These are phyloP conservation scores for Aspergillus wentii DNA, from an alignment of 495 filamentous ascomycete species.

Conservation along the genomic window DNA sequence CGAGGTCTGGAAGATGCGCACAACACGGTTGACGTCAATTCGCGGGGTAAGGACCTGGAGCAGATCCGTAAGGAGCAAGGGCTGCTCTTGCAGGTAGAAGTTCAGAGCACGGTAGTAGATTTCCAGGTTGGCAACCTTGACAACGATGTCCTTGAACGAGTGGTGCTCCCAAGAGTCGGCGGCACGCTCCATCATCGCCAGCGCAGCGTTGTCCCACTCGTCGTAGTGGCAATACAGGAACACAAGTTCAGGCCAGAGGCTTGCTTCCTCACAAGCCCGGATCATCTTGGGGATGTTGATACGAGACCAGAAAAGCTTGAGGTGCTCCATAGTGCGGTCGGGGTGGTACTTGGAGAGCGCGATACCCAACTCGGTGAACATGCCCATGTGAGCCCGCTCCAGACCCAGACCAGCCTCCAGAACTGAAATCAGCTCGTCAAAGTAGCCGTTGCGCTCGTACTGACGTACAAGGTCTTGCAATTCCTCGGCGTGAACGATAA, in stretches of 20 bases:
- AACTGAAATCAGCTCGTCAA: conserved; percentile 92
- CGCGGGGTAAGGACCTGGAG: conserved; percentile 86
- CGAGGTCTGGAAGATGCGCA: conserved; percentile 96
- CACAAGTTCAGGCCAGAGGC: conserved; percentile 95
- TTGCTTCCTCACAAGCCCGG: conserved; percentile 88
- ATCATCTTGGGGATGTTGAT: conserved; percentile 99
- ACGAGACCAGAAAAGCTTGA: conserved; percentile 97
- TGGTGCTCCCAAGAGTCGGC: conserved; percentile 99
- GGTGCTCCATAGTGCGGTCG: conserved; percentile 95
- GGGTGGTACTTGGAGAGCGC: conserved; percentile 96
- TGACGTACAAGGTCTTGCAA: conserved; percentile 88
- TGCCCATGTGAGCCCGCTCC: conserved; percentile 87
- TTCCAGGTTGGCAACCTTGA: conserved; percentile 97
- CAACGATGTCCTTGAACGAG: conserved; percentile 97
- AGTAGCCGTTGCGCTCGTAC: conserved; percentile 96
- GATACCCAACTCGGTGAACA: conserved; percentile 96
- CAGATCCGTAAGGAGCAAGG: conserved; percentile 89
- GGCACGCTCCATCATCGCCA: conserved; percentile 99
- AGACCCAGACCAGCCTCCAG: conserved; percentile 94
- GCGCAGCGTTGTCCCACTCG: conserved; percentile 96
- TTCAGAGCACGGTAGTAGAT: conserved; percentile 98
- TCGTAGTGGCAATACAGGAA: conserved; percentile 99
- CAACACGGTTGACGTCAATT: conserved; percentile 97
- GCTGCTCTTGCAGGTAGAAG: conserved; percentile 97
- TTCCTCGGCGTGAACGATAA: conserved; percentile 98